Base-by-base conservation (phyloP, 169 alveolate species). In the Plasmodium gonderi region DNA sequence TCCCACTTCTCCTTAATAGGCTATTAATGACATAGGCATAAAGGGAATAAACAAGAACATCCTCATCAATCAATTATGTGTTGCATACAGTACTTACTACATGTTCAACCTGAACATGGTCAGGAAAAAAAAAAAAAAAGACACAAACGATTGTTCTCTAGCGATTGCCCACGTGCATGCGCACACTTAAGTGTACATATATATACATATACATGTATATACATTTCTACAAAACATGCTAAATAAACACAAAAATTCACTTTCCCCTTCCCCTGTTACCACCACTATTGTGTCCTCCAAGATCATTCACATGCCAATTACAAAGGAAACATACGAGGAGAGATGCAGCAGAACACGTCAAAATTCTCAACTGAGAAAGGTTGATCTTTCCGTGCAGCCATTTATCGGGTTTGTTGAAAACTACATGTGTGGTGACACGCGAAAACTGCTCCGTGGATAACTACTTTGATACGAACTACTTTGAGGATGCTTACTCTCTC, bases 321-420 rank as follows among this genome's bases (percentile, higher is more conserved):
- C 81, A 68, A 68, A 45, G 17, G 91, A 82, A 51, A 82, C 91
- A 14, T 82, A 82, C 42, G 82, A 82, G 49, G 91, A 82, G 60
- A 82, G 91, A 82, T 44, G 91, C 26, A 20, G 20, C 29, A 68
- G 91, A 45, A 82, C 91, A 17, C 45, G 72, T 7, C 45, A 36
- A 45, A 17, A 68, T 68, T 47, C 69, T 14, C 44, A 67, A 31
- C 29, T 14, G 60, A 68, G 54, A 40, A 82, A 82, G 44, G 45
- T 72, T 26, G 91, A 82, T 9, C 20, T 45, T 12, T 82, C 91
- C 60, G 60, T 82, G 60, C 91, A 82, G 26, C 91, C 91, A 54
- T 82, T 82, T 82, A 82, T 82, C 49, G 91, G 91, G 91, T 82
- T 45, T 31, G 47, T 79, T 75, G 23, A 14, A 80, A 80, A n/a